A percentile compares a stretch with the other conserved stretches of the same genome.
phyloP scores from a whole-genome alignment of 225 moss, liverwort and hornwort genomes.

The Polytrichum commune region DNA sequence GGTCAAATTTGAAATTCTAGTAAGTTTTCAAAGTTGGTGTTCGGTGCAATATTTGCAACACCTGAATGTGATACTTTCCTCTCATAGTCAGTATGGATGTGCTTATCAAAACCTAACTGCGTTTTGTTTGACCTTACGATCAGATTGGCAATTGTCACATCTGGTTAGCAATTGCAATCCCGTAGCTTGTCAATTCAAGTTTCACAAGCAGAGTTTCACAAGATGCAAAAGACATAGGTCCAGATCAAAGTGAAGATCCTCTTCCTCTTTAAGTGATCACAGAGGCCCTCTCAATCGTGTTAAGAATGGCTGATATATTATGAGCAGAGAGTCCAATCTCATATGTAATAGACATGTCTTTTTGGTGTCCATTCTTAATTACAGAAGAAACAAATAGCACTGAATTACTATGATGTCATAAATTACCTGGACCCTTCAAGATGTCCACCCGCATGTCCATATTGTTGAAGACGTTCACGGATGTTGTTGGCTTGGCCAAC shows the following conservation, averaged over 20 bases:
- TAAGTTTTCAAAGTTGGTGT: not conserved
- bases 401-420: not conserved
- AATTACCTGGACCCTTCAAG: slow-evolving; percentile 57
- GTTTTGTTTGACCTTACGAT: not conserved
- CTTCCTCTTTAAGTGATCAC: too few relatives aligned
- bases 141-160: too few relatives aligned
- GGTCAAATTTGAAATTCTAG: not conserved
- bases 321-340: too few relatives aligned
- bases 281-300: too few relatives aligned
- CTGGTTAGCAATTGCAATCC: too few relatives aligned
- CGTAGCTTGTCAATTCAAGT: too few relatives aligned
- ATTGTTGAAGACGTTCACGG: slow-evolving; percentile 79
- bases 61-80: not conserved
- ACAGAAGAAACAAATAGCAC: too few relatives aligned
- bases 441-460: slow-evolving; percentile 86
- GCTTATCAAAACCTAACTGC: not conserved
- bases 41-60: not conserved
- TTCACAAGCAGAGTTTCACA: too few relatives aligned
- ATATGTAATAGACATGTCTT: too few relatives aligned
- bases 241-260: too few relatives aligned
- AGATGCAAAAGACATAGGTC: too few relatives aligned
- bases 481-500: slow-evolving; percentile 87
- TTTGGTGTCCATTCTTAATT: not conserved
- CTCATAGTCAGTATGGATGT: not conserved
- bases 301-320: too few relatives aligned